A percentile compares a stretch with the other conserved stretches of the same genome.
Conservation (phyloP, 495 filamentous ascomycete genomes). For the Neurospora sp. region DNA sequence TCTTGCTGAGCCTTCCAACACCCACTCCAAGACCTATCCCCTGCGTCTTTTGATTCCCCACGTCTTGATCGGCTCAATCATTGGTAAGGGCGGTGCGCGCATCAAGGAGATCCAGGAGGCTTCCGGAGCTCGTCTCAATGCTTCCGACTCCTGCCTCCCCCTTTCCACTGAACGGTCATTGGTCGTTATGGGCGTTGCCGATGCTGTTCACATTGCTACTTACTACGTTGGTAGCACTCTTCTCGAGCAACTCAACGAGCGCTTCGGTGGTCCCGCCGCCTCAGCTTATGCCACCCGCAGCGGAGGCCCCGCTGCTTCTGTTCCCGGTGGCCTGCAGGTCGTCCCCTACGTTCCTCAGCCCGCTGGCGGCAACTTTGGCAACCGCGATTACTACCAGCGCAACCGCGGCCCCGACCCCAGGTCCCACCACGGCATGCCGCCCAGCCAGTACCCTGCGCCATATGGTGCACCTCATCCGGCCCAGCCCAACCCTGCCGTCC, state of each 20-base stretch:
- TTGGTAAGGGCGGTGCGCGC: slow-evolving; percentile 87
- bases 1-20: slow-evolving; percentile 71
- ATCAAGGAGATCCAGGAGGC: slow-evolving; percentile 99
- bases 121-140: slow-evolving; percentile 91
- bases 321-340: slow-evolving; percentile 96
- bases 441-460: slow-evolving; percentile 33
- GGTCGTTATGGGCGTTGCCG: slow-evolving; percentile 83
- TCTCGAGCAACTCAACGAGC: slow-evolving; percentile 89
- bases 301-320: slow-evolving; percentile 81
- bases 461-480: slow-evolving; percentile 56
- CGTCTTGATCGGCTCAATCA: slow-evolving; percentile 96
- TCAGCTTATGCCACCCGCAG: slow-evolving; percentile 95
- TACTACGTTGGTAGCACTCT: slow-evolving; percentile 97
- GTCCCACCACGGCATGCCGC: slow-evolving; percentile 39
- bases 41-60: slow-evolving; percentile 92
- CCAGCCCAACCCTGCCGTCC: slow-evolving; percentile 52
- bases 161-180: slow-evolving; percentile 91
- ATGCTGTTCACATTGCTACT: slow-evolving; percentile 95
- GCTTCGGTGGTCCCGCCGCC: slow-evolving; percentile 90
- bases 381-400: slow-evolving; percentile 64
- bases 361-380: slow-evolving; percentile 81
- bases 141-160: slow-evolving; percentile 87
- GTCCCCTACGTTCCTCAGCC: slow-evolving; percentile 91
- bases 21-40: slow-evolving; percentile 94
- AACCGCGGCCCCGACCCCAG: slow-evolving; percentile 64